phyloP scores from a whole-genome alignment of 306 rosid species.

The Cercis canadensis region DNA sequence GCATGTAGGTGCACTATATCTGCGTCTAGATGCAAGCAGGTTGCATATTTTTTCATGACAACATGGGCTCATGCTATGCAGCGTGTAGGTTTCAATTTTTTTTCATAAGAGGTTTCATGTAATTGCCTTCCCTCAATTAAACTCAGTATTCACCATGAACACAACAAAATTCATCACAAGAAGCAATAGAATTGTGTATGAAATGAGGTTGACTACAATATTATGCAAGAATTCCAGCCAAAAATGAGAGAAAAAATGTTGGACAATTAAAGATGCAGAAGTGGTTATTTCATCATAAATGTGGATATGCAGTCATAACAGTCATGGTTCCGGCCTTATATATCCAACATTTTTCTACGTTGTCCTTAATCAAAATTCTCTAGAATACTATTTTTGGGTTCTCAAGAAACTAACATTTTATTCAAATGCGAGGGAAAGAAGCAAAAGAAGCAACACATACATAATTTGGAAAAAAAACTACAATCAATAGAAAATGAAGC shows the following conservation, averaged over 20 bases:
- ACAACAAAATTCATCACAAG: slow-evolving; percentile 24
- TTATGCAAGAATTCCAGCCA: neutral
- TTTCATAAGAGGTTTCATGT: neutral
- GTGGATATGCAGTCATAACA: neutral
- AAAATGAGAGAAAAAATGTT: slow-evolving; percentile 12
- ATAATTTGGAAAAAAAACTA: neutral
- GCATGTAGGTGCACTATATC: slow-evolving; percentile 3
- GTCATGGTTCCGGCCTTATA: slow-evolving; percentile 13
- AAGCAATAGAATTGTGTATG: slow-evolving; percentile 5
- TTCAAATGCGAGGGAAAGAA: slow-evolving; percentile 5
- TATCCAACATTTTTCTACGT: slow-evolving; percentile 10
- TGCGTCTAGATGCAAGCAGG: neutral
- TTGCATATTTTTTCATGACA: neutral
- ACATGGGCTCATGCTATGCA: too few relatives aligned
- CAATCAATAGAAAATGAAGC: slow-evolving; percentile 23
- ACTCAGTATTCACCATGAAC: neutral
- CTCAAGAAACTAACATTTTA: slow-evolving; percentile 16
- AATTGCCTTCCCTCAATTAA: neutral
- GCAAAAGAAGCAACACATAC: slow-evolving; percentile 18
- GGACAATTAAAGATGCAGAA: slow-evolving; percentile 1
- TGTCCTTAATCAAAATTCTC: slow-evolving; percentile 27
- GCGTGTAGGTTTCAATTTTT: too few relatives aligned
- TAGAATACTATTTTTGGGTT: neutral
- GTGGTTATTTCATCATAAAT: slow-evolving; percentile 14
- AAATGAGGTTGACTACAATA: neutral